Conservation (phyloP, 257 asterid species). For the Primulina eburnea region DNA sequence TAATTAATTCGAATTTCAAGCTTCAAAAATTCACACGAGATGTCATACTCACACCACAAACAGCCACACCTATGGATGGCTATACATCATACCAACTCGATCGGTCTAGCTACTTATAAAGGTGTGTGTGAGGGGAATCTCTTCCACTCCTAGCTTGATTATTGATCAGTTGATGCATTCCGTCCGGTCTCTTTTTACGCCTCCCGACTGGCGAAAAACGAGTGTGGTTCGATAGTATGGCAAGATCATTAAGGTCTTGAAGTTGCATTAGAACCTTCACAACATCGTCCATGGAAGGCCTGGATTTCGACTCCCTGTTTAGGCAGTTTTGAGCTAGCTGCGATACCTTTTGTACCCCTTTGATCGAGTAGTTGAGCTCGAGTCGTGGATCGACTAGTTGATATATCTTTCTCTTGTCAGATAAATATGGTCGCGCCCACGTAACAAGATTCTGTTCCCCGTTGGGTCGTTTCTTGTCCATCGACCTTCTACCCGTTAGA, state of each 20-base stretch:
- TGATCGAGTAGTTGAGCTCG: slow-evolving; percentile 74
- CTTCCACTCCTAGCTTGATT: slow-evolving; percentile 47
- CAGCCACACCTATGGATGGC: background rate
- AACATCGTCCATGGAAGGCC: slow-evolving; percentile 88
- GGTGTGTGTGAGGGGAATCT: slow-evolving; percentile 29
- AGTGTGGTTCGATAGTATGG: slow-evolving; percentile 60
- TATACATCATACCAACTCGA: background rate
- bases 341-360: slow-evolving; percentile 76
- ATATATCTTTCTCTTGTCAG: slow-evolving; percentile 76
- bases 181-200: slow-evolving; percentile 57
- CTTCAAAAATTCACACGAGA: background rate
- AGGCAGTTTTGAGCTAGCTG: slow-evolving; percentile 70
- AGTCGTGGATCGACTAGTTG: slow-evolving; percentile 89
- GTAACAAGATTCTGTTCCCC: slow-evolving; percentile 90
- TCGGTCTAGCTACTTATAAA: slow-evolving; percentile 28
- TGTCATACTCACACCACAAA: background rate
- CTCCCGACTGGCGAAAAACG: slow-evolving; percentile 58
- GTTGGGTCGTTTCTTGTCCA: slow-evolving; percentile 88
- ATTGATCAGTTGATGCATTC: slow-evolving; percentile 40
- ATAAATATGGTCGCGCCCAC: slow-evolving; percentile 86
- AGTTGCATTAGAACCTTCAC: slow-evolving; percentile 66
- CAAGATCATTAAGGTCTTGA: slow-evolving; percentile 74
- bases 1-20: background rate
- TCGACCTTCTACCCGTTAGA: slow-evolving; percentile 79
- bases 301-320: slow-evolving; percentile 70